Evolutionary conservation across 108 stramenopile species (phyloP).

Genomic region (Epipyxis sp.): DNA sequence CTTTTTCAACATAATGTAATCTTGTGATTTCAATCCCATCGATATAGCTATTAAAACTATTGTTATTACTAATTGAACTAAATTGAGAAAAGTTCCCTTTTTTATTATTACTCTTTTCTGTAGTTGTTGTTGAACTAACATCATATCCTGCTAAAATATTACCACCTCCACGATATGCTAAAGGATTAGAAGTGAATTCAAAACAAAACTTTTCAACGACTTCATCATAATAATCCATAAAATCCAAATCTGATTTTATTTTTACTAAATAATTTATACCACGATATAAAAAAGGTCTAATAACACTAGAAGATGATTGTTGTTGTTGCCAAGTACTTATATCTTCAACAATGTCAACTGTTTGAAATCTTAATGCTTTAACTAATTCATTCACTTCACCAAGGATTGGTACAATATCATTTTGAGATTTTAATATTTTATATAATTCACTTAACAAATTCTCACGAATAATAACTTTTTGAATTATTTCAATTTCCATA

Average conservation of each 20-base stretch:
- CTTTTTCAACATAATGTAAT: background rate
- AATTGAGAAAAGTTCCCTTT: background rate
- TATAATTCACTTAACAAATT: slow-evolving; percentile 7
- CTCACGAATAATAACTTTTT: slow-evolving; percentile 29
- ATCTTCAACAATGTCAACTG: slow-evolving; percentile 31
- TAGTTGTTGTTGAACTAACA: background rate
- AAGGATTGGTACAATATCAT: background rate
- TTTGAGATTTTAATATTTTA: background rate
- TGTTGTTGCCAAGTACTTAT: slow-evolving; percentile 23
- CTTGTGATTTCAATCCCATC: background rate
- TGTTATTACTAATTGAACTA: background rate
- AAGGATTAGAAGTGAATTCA: slow-evolving; percentile 18
- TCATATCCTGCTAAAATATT: slow-evolving; percentile 2
- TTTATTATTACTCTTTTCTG: no score
- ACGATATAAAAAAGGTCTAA: slow-evolving; percentile 1
- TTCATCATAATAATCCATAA: slow-evolving; percentile 27
- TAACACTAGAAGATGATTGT: background rate
- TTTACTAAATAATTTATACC: slow-evolving; percentile 25
- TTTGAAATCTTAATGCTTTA: slow-evolving; percentile 23
- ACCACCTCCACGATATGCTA: slow-evolving; percentile 27
- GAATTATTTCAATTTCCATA: background rate
- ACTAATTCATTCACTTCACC: background rate
- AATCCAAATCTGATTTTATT: slow-evolving; percentile 1
- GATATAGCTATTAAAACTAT: background rate
- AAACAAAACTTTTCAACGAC: slow-evolving; percentile 18